These are phyloP conservation scores for Trypanosoma scelopori DNA, from an alignment of 208 protist genomes.

Conservation along the genomic window DNA sequence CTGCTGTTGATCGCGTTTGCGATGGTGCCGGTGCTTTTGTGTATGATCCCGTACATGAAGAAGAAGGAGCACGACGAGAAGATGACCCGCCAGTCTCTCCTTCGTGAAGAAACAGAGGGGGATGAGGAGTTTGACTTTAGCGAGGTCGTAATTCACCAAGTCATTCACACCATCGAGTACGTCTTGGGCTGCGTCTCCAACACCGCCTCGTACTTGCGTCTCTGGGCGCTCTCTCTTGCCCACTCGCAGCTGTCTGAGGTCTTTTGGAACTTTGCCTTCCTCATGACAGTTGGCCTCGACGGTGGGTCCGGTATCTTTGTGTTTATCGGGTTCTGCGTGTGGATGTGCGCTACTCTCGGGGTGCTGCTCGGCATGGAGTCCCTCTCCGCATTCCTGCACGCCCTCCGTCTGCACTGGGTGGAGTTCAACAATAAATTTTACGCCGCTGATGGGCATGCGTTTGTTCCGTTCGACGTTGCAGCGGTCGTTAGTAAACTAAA, in stretches of 20 bases:
- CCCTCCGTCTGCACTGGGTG: conserved; percentile 97
- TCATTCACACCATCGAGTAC: conserved; percentile 99
- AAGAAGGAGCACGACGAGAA: conserved; percentile 48
- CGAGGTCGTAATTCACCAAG: conserved; percentile 97
- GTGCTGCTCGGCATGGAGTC: conserved; percentile 99
- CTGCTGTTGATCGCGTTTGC: conserved; percentile 72
- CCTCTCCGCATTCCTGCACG: conserved; percentile 99
- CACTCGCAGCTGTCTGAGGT: conserved; percentile 97
- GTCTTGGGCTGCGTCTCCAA: conserved; percentile 99
- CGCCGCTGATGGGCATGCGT: conserved; percentile 89
- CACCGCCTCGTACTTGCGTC: conserved; percentile 99
- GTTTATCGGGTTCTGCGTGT: conserved; percentile 94
- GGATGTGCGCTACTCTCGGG: conserved; percentile 94
- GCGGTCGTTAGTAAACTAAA: conserved; percentile 50
- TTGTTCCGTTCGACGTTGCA: conserved; percentile 89
- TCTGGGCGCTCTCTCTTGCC: conserved; percentile 99
- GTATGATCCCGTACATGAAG: conserved; percentile 80
- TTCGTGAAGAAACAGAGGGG: conserved; percentile 34
- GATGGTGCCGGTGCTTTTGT: conserved; percentile 84
- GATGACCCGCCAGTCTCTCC: not conserved
- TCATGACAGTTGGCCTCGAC: conserved; percentile 65
- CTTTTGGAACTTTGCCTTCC: conserved; percentile 85
- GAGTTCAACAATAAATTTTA: conserved; percentile 99
- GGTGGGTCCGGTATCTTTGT: conserved; percentile 67
- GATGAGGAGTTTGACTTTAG: conserved; percentile 90